These are phyloP conservation scores for Aurantiochytrium sp. DNA, from an alignment of 108 stramenopile genomes.

Conservation along the genomic window DNA sequence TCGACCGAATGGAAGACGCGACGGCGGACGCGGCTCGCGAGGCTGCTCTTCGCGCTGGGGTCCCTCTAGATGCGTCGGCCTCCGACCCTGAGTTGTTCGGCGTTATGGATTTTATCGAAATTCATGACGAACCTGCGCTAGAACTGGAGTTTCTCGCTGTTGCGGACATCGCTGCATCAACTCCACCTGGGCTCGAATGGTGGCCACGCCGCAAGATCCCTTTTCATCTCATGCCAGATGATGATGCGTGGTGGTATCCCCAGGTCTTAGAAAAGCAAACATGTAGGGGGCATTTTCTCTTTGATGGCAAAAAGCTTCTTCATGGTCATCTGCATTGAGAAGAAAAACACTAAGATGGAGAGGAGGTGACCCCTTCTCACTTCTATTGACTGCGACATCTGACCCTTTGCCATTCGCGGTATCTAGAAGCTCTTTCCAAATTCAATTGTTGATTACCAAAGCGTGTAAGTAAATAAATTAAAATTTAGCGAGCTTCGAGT, in stretches of 20 bases:
- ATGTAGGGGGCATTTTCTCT: not conserved
- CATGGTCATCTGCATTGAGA: not conserved
- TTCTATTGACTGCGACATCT: no score
- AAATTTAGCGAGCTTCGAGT: no score
- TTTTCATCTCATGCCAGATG: not conserved
- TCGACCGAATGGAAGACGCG: not conserved
- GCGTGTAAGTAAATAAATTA: no score
- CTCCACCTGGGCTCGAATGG: not conserved
- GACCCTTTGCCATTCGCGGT: no score
- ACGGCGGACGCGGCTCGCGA: not conserved
- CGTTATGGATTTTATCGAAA: not conserved
- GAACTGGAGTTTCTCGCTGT: not conserved
- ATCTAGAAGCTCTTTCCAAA: no score
- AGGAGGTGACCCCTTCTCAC: no score
- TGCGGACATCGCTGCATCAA: not conserved
- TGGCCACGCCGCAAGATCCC: not conserved
- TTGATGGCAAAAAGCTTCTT: not conserved
- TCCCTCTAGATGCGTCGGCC: not conserved
- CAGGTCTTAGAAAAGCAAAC: not conserved
- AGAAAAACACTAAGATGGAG: not conserved
- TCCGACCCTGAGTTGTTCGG: not conserved
- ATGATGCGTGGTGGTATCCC: not conserved
- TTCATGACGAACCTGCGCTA: not conserved
- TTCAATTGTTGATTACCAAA: no score
- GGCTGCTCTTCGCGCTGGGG: not conserved